Evolutionary conservation across 306 rosid species (phyloP), one percentile per base, ranked within the genome.

Genomic region (Rosa chinensis): DNA sequence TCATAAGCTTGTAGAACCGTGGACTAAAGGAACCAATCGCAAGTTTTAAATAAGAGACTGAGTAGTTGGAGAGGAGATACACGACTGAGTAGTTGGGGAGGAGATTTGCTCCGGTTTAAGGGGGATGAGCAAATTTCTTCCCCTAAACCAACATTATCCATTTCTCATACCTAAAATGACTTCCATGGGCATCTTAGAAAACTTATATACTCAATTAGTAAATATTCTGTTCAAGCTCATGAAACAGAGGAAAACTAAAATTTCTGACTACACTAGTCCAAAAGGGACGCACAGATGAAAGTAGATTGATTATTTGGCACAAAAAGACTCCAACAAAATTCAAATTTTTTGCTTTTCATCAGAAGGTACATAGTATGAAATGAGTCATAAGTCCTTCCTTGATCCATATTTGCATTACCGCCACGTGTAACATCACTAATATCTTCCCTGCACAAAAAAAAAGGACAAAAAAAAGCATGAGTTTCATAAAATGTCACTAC

Each of bases 391-490:
- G 47, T n/a, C 48, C 61, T 32, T 63, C 62, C 9, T 45, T 23
- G n/a, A 63, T 47, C 61, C 55, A 47, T 45, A 48, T 39, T 63
- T 6, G 61, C 61, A 76, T 47, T 35, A 18, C 40, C 9, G 5
- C 4, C 4, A 9, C n/a, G 13, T 18, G n/a, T 5, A 72, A 32
- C 40, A 70, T 40, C 48, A 71, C 83, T 78, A 89, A 50, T 79
- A 87, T 76, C 86, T 87, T 77, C 97, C 88, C 91, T 88, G 92
- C 91, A 88, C 42, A 81, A 32, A 79, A 32, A 32, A 32, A 32
- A 32, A 32, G 2, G 37, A 82, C 55, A 58, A 80, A 50, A 17
- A 0, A 9, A 2, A 62, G 37, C 47, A 76, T 45, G 72, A 47
- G 78, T 11, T 21, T 59, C 28, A 48, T 23, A 74, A 42, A 55